These are phyloP conservation scores for Botrytis fabae DNA, from an alignment of 2,329 filamentous ascomycete species.

Conservation along the genomic window DNA sequence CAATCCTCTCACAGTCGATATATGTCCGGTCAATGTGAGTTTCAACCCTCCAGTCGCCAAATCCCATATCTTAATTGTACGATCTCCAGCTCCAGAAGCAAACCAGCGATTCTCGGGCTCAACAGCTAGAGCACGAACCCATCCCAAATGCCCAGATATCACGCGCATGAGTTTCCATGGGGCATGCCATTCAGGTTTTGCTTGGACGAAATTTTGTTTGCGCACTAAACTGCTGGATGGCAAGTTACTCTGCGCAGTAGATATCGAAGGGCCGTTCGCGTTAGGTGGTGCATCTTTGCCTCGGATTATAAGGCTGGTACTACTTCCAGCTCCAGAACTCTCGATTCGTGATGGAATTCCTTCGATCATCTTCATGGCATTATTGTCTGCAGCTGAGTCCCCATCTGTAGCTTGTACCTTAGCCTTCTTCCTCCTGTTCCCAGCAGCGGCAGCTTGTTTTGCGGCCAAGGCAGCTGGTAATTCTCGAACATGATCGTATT, in stretches of 20 bases:
- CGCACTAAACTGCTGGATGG: constrained; percentile 58
- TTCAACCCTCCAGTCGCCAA: constrained; percentile 81
- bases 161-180: constrained; percentile 99
- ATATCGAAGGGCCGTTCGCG: constrained; percentile 49
- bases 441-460: constrained; percentile 69
- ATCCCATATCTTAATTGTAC: constrained; percentile 99
- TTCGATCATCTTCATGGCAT: constrained; percentile 67
- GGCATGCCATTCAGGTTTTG: constrained; percentile 91
- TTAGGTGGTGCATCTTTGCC: constrained; percentile 52
- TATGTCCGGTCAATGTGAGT: constrained; percentile 89
- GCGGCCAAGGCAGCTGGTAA: constrained; percentile 76
- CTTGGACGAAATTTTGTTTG: constrained; percentile 59
- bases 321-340: constrained; percentile 38
- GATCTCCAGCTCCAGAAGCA: constrained; percentile 88
- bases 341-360: constrained; percentile 51
- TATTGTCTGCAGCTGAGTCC: constrained; percentile 41
- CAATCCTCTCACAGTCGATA: constrained; percentile 87
- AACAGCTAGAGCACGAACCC: constrained; percentile 86
- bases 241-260: constrained; percentile 49
- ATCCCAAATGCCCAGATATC: constrained; percentile 93
- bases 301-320: constrained; percentile 58
- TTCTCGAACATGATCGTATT: constrained; percentile 77
- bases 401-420: constrained; percentile 49
- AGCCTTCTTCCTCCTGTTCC: constrained; percentile 60
- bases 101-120: constrained; percentile 99